phyloP scores from a whole-genome alignment of 163 green algal genomes.

The Scenedesmus sp. region DNA sequence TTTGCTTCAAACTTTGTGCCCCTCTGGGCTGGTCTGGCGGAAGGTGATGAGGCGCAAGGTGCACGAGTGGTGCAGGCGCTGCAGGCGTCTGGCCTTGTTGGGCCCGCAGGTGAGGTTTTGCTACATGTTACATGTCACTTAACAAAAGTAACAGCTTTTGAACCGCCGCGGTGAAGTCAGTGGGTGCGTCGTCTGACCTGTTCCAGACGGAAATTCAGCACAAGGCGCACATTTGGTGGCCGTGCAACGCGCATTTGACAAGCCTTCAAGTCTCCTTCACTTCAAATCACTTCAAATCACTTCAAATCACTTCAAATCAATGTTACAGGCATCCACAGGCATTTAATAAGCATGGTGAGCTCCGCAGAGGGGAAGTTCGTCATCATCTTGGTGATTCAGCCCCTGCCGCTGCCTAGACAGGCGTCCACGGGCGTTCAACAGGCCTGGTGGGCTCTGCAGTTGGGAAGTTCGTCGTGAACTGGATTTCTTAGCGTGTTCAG shows the following conservation, averaged over 20 bases:
- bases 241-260: slow-evolving; percentile 59
- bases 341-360: too few species aligned
- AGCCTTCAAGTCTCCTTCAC: too few species aligned
- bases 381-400: too few species aligned
- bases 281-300: too few species aligned
- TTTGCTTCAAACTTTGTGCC: slow-evolving; percentile 84
- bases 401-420: too few species aligned
- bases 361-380: too few species aligned
- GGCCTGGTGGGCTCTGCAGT: slow-evolving; percentile 74
- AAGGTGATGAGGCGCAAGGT: slow-evolving; percentile 38
- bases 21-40: slow-evolving; percentile 84
- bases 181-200: slow-evolving; percentile 78
- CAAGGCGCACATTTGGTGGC: slow-evolving; percentile 63
- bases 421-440: slow-evolving; percentile 49
- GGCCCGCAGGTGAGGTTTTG: background rate
- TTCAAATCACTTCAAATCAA: too few species aligned
- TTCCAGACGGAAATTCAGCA: slow-evolving; percentile 47
- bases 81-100: slow-evolving; percentile 79
- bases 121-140: background rate
- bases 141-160: too few species aligned
- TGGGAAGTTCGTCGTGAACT: too few species aligned
- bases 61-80: slow-evolving; percentile 72
- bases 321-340: too few species aligned
- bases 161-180: too few species aligned
- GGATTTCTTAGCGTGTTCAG: too few species aligned